These are phyloP conservation scores for Neonectria faginata DNA, from an alignment of 2,329 filamentous ascomycete genomes.

Conservation along the genomic window DNA sequence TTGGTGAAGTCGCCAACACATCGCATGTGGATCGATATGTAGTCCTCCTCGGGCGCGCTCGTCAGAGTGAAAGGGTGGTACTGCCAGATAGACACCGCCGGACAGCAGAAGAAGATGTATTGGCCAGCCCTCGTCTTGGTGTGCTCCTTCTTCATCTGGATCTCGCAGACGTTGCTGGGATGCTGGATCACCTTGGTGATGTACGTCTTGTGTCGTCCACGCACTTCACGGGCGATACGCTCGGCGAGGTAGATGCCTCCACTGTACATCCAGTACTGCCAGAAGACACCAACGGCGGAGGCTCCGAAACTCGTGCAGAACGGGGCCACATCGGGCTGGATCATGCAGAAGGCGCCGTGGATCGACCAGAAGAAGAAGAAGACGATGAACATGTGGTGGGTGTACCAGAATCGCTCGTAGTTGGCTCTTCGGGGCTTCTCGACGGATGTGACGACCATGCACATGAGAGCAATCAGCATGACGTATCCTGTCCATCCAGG, in stretches of 20 bases:
- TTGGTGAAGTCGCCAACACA: constrained; percentile 86
- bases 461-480: constrained; percentile 82
- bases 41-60: constrained; percentile 88
- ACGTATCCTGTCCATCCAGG: constrained; percentile 89
- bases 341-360: constrained; percentile 92
- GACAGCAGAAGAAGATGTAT: constrained; percentile 91
- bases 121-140: constrained; percentile 84
- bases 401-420: constrained; percentile 92
- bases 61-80: constrained; percentile 91
- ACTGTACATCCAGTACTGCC: constrained; percentile 90
- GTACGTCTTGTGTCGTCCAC: constrained; percentile 84
- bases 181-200: constrained; percentile 92
- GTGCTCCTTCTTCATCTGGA: constrained; percentile 91
- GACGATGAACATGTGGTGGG: constrained; percentile 86
- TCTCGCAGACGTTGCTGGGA: constrained; percentile 88
- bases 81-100: constrained; percentile 87
- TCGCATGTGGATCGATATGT: constrained; percentile 88
- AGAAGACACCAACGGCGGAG: constrained; percentile 80
- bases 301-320: constrained; percentile 78
- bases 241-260: constrained; percentile 86
- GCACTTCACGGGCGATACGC: constrained; percentile 80
- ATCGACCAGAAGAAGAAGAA: constrained; percentile 95
- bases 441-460: constrained; percentile 81
- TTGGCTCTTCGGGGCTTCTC: constrained; percentile 84
- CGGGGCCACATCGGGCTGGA: constrained; percentile 83